phyloP scores from a whole-genome alignment of 2,329 filamentous ascomycete genomes.

The Curvularia hawaiiensis region DNA sequence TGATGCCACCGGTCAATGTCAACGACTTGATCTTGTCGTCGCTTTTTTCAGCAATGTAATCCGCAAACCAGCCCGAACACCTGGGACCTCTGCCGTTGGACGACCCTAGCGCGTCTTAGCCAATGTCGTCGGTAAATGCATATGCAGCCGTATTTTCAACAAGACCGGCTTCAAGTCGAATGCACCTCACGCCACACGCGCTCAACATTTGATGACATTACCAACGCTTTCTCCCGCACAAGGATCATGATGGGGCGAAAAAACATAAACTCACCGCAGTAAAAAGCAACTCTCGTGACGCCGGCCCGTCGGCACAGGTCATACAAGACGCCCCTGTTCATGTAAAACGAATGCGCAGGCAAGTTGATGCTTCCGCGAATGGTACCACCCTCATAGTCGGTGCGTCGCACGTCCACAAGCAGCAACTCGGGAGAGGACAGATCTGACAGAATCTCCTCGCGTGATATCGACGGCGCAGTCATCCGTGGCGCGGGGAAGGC shows the following conservation, averaged over 20 bases:
- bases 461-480: conserved; percentile 48
- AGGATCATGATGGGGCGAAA: neutral
- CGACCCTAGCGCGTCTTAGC: conserved; percentile 36
- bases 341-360: conserved; percentile 55
- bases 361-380: conserved; percentile 55
- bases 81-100: conserved; percentile 43
- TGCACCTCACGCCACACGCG: conserved; percentile 27
- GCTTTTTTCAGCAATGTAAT: conserved; percentile 40
- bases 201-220: conserved; percentile 12
- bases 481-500: conserved; percentile 49
- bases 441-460: conserved; percentile 42
- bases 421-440: conserved; percentile 48
- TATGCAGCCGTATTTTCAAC: neutral
- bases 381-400: conserved; percentile 54
- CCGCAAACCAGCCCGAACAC: conserved; percentile 46
- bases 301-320: conserved; percentile 52
- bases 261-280: conserved; percentile 47
- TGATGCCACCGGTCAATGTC: conserved; percentile 52
- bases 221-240: neutral
- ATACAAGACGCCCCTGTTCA: conserved; percentile 52
- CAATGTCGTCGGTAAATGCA: neutral
- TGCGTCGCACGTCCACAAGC: conserved; percentile 53
- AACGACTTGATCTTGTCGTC: conserved; percentile 49
- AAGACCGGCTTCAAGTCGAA: conserved; percentile 11
- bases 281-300: conserved; percentile 54